A percentile compares a stretch with the other conserved stretches of the same genome.
Evolutionary conservation across 2,329 filamentous ascomycete species (phyloP).

Genomic region (Bipolaris cookei): DNA sequence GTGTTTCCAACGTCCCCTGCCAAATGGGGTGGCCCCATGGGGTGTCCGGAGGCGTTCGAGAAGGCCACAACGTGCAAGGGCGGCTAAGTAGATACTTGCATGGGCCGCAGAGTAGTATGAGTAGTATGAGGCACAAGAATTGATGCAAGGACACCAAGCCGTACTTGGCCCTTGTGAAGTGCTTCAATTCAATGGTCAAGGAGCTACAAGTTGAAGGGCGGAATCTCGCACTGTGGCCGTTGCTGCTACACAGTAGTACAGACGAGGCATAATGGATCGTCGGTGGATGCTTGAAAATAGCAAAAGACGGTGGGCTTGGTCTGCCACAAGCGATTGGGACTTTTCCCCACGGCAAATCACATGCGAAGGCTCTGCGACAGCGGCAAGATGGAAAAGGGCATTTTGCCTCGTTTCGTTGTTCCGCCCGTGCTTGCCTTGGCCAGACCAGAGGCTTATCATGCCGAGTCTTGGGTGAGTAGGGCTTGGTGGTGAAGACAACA

Average conservation of each 20-base stretch:
- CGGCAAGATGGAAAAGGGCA: not conserved
- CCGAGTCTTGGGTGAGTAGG: not conserved
- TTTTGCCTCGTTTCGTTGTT: not conserved
- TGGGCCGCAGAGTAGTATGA: slow-evolving; percentile 5
- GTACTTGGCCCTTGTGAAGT: slow-evolving; percentile 6
- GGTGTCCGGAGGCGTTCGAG: slow-evolving; percentile 21
- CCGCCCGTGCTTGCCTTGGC: not conserved
- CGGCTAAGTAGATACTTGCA: not conserved
- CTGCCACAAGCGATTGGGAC: not conserved
- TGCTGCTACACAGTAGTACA: not conserved
- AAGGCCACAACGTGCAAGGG: slow-evolving; percentile 18
- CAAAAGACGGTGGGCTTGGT: not conserved
- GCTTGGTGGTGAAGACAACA: slow-evolving; percentile 2
- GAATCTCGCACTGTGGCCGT: not conserved
- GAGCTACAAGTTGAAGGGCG: not conserved
- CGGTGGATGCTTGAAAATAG: not conserved
- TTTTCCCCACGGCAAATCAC: not conserved
- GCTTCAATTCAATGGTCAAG: not conserved
- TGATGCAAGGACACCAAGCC: not conserved
- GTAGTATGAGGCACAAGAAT: slow-evolving; percentile 13
- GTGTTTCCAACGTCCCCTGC: slow-evolving; percentile 17
- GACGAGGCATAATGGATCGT: not conserved
- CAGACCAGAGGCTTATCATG: slow-evolving; percentile 6
- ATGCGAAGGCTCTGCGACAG: not conserved
- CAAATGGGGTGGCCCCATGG: slow-evolving; percentile 23